These are phyloP conservation scores for Pisolithus marmoratus DNA, from an alignment of 768 basidiomycete genomes.

Conservation along the genomic window DNA sequence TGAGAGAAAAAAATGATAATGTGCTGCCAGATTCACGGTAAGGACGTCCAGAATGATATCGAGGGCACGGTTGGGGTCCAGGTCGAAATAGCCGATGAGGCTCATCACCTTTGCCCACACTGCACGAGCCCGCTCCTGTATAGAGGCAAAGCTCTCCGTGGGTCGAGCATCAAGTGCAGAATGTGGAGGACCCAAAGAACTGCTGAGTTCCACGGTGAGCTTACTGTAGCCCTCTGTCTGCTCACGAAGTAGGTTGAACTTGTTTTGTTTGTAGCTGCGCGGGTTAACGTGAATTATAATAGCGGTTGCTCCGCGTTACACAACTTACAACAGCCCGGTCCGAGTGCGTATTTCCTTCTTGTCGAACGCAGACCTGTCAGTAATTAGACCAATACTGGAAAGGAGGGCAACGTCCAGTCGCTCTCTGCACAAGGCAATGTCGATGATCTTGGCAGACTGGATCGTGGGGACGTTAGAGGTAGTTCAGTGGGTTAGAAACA, in stretches of 20 bases:
- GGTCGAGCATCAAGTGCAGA: slow-evolving; percentile 61
- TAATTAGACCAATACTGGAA: slow-evolving; percentile 58
- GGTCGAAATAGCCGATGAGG: slow-evolving; percentile 92
- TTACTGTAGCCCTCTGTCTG: slow-evolving; percentile 98
- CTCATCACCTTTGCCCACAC: slow-evolving; percentile 84
- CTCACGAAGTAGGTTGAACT: slow-evolving; percentile 95
- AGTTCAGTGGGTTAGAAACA: neutral
- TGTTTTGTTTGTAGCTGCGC: slow-evolving; percentile 92
- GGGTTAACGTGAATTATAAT: slow-evolving; percentile 1
- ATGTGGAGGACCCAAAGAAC: slow-evolving; percentile 71
- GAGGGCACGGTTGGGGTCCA: slow-evolving; percentile 90
- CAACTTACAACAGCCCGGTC: slow-evolving; percentile 74
- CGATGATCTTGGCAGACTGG: slow-evolving; percentile 55
- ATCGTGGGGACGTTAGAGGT: neutral
- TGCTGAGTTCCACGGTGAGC: slow-evolving; percentile 77
- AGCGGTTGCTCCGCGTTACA: neutral
- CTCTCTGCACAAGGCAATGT: slow-evolving; percentile 61
- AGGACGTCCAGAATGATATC: slow-evolving; percentile 93
- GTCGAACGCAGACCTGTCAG: slow-evolving; percentile 59
- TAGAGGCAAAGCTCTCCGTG: slow-evolving; percentile 48
- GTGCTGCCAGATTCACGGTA: slow-evolving; percentile 71
- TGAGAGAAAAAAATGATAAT: slow-evolving; percentile 85
- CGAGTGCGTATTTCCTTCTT: slow-evolving; percentile 79
- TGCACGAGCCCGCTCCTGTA: slow-evolving; percentile 58
- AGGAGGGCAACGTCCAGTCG: slow-evolving; percentile 65